A percentile compares a stretch with the other conserved stretches of the same genome.
These are phyloP conservation scores for Colletotrichum truncatum DNA, from an alignment of 2,329 filamentous ascomycete genomes.

Conservation along the genomic window DNA sequence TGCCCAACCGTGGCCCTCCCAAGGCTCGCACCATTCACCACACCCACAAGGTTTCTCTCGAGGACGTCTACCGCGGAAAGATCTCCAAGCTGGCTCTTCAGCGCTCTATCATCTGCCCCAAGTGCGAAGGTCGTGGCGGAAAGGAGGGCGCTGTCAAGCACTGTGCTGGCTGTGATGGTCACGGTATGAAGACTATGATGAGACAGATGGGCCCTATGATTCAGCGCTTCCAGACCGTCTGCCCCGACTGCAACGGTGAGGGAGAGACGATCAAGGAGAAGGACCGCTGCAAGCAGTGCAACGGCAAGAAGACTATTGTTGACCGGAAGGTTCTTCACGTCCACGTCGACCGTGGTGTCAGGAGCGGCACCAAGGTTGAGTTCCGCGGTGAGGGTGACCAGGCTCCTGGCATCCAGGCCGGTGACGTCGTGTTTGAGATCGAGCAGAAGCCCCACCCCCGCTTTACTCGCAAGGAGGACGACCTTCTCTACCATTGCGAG, in stretches of 20 bases:
- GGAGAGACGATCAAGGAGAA: constrained; percentile 97
- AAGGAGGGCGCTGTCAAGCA: constrained; percentile 98
- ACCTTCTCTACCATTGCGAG: constrained; percentile 93
- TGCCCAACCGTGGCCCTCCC: constrained; percentile 80
- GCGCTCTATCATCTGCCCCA: constrained; percentile 95
- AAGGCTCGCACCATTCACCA: constrained; percentile 97
- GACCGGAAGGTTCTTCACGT: constrained; percentile 99
- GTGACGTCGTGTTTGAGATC: constrained; percentile 98
- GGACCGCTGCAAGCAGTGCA: constrained; percentile 96
- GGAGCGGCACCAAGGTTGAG: constrained; percentile 94
- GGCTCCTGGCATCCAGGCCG: constrained; percentile 89
- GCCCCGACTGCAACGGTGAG: constrained; percentile 97
- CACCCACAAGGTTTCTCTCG: constrained; percentile 96
- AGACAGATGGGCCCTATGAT: constrained; percentile 99
- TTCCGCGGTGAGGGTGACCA: constrained; percentile 98
- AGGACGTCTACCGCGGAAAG: constrained; percentile 98
- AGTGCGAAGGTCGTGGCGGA: constrained; percentile 92
- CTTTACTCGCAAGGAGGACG: constrained; percentile 96
- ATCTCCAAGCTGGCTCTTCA: constrained; percentile 96
- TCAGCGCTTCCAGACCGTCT: constrained; percentile 99
- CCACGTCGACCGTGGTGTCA: constrained; percentile 94
- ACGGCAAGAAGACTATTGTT: constrained; percentile 96
- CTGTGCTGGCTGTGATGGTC: constrained; percentile 89
- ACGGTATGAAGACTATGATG: constrained; percentile 99
- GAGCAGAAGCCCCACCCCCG: constrained; percentile 98